These are phyloP conservation scores for Phanerochaete sordida DNA, from an alignment of 768 basidiomycete species.

Conservation along the genomic window DNA sequence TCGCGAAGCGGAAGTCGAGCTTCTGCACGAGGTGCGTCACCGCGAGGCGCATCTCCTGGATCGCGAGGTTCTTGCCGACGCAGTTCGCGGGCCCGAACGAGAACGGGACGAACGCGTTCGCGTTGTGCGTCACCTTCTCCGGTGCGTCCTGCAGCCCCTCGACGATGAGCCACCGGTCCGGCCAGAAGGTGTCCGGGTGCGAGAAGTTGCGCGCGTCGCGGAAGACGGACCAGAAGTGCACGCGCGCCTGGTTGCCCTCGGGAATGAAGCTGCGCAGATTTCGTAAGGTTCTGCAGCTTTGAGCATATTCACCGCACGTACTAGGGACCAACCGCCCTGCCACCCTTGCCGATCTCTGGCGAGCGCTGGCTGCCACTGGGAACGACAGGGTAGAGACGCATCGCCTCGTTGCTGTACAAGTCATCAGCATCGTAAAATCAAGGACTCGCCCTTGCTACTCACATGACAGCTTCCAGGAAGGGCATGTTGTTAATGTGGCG, in stretches of 20 bases:
- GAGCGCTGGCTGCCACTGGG: constrained; percentile 28
- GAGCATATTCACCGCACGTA: neutral
- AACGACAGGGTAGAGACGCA: constrained; percentile 43
- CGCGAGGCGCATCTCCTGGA: constrained; percentile 33
- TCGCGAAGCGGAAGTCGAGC: constrained; percentile 17
- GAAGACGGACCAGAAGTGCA: constrained; percentile 41
- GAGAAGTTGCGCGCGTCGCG: constrained; percentile 44
- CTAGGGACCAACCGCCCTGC: constrained; percentile 7
- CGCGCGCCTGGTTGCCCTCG: constrained; percentile 32
- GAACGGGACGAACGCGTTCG: constrained; percentile 38
- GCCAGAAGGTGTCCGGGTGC: constrained; percentile 37
- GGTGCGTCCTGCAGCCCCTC: neutral
- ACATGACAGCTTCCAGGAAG: constrained; percentile 35
- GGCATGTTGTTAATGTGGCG: constrained; percentile 25
- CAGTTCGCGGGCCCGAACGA: constrained; percentile 51
- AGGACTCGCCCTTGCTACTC: constrained; percentile 1
- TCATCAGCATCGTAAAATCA: neutral
- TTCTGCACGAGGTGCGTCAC: constrained; percentile 25
- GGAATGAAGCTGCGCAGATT: constrained; percentile 32
- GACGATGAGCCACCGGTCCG: constrained; percentile 36
- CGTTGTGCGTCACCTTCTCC: constrained; percentile 19
- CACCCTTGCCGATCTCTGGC: constrained; percentile 21
- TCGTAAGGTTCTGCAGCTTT: no score
- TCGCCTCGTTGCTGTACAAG: constrained; percentile 38
- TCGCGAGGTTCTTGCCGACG: constrained; percentile 42